Conservation (phyloP, 73 alveolate species). For the Blepharisma japonicum region DNA sequence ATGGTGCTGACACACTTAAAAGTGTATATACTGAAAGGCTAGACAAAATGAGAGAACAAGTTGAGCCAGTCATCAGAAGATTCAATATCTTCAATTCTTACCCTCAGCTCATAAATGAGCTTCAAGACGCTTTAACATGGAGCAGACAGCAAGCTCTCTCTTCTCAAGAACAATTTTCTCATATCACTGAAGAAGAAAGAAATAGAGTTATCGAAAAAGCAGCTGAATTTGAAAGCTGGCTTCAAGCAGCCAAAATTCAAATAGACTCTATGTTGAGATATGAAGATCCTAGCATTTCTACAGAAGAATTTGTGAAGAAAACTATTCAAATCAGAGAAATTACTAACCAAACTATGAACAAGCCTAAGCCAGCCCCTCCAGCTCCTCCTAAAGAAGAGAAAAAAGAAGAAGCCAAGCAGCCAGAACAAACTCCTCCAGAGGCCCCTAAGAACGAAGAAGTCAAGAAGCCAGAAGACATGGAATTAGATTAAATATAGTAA, state of each 20-base stretch:
- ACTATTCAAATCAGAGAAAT: conserved; percentile 31
- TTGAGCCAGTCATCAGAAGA: conserved; percentile 62
- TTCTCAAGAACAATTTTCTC: conserved; percentile 38
- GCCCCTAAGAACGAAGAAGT: conserved; percentile 5
- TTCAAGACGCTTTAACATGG: conserved; percentile 31
- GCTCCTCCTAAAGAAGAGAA: conserved; percentile 21
- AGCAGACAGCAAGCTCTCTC: background rate
- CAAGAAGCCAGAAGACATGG: background rate
- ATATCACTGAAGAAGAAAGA: conserved; percentile 49
- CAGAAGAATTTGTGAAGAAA: conserved; percentile 8
- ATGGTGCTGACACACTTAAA: conserved; percentile 63
- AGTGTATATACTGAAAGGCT: conserved; percentile 50
- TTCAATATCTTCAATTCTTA: conserved; percentile 37
- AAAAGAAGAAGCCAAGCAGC: conserved; percentile 22
- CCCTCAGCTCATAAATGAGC: conserved; percentile 47
- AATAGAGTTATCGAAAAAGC: conserved; percentile 33
- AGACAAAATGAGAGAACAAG: conserved; percentile 44
- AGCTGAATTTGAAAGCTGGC: conserved; percentile 29
- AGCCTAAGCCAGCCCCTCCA: conserved; percentile 40
- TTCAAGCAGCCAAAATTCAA: background rate
- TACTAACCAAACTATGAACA: conserved; percentile 26
- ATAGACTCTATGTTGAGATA: background rate
- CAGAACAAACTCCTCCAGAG: conserved; percentile 3
- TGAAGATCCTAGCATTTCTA: conserved; percentile 30
- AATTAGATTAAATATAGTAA: background rate